phyloP scores from a whole-genome alignment of 2,329 filamentous ascomycete species.

The Xylaria multiplex region DNA sequence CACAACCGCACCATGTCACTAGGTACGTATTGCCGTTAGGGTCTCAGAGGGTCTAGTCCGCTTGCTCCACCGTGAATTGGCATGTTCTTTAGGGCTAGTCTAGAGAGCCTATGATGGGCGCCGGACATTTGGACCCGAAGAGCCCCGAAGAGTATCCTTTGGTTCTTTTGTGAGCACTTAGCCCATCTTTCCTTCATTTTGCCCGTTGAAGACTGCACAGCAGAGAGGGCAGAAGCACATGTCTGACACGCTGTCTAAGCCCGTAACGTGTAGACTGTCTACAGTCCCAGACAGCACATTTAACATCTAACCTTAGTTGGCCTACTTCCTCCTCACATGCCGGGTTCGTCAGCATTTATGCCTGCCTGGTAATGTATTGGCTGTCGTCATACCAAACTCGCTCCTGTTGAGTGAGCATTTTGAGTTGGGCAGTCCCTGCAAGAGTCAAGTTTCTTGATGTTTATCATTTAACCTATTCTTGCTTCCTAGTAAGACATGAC shows the following conservation, averaged over 20 bases:
- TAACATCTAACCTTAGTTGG: background rate
- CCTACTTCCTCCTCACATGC: background rate
- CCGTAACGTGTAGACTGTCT: background rate
- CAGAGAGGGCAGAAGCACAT: background rate
- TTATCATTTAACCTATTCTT: background rate
- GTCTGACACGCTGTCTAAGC: too few species aligned
- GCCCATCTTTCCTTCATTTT: background rate
- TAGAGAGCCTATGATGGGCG: background rate
- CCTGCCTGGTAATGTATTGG: background rate
- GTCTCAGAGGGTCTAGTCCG: conserved; percentile 16
- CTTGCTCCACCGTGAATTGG: conserved; percentile 16
- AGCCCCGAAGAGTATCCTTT: conserved; percentile 1
- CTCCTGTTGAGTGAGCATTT: background rate
- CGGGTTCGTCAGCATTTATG: conserved; percentile 6
- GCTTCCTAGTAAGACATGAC: background rate
- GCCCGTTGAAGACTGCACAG: background rate
- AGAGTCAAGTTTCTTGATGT: background rate
- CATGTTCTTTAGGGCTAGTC: conserved; percentile 1
- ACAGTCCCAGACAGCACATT: background rate
- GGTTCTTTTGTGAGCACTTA: background rate
- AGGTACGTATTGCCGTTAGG: conserved; percentile 20
- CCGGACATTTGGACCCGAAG: conserved; percentile 17
- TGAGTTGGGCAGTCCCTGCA: background rate
- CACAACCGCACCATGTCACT: conserved; percentile 23
- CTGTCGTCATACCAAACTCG: conserved; percentile 2